A percentile compares a stretch with the other conserved stretches of the same genome.
phyloP scores from a whole-genome alignment of 2,329 filamentous ascomycete species.

The Ceratocystis albifundus region DNA sequence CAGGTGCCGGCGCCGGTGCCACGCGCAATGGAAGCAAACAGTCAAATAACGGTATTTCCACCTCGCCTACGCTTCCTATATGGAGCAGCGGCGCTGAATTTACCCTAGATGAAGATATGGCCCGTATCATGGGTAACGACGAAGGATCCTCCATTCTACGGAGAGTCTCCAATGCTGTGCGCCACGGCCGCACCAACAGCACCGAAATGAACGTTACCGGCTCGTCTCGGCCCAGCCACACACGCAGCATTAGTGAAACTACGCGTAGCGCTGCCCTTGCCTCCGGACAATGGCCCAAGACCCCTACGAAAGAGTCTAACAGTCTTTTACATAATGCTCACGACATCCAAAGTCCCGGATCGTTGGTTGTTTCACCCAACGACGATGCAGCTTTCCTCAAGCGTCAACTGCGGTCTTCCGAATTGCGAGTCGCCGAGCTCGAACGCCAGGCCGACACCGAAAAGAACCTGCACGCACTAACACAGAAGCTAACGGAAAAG shows the following conservation, averaged over 20 bases:
- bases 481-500: slow-evolving; percentile 82
- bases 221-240: slow-evolving; percentile 38
- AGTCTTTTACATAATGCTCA: slow-evolving; percentile 29
- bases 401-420: slow-evolving; percentile 66
- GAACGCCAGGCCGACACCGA: slow-evolving; percentile 62
- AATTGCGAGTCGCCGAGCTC: slow-evolving; percentile 76
- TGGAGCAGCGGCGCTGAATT: slow-evolving; percentile 78
- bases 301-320: slow-evolving; percentile 48
- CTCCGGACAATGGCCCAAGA: slow-evolving; percentile 60
- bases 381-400: slow-evolving; percentile 59
- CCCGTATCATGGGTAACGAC: slow-evolving; percentile 69
- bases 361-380: slow-evolving; percentile 42
- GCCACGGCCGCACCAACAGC: slow-evolving; percentile 82
- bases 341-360: slow-evolving; percentile 62
- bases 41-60: slow-evolving; percentile 24
- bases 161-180: slow-evolving; percentile 83
- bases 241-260: slow-evolving; percentile 55
- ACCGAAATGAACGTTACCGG: slow-evolving; percentile 39
- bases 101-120: slow-evolving; percentile 91
- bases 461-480: slow-evolving; percentile 60
- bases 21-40: slow-evolving; percentile 20
- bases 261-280: slow-evolving; percentile 43
- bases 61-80: slow-evolving; percentile 56
- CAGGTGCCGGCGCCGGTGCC: slow-evolving; percentile 17
- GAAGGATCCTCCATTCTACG: slow-evolving; percentile 71